phyloP scores from a whole-genome alignment of 2,329 filamentous ascomycete species.

The Fusarium floridanum region DNA sequence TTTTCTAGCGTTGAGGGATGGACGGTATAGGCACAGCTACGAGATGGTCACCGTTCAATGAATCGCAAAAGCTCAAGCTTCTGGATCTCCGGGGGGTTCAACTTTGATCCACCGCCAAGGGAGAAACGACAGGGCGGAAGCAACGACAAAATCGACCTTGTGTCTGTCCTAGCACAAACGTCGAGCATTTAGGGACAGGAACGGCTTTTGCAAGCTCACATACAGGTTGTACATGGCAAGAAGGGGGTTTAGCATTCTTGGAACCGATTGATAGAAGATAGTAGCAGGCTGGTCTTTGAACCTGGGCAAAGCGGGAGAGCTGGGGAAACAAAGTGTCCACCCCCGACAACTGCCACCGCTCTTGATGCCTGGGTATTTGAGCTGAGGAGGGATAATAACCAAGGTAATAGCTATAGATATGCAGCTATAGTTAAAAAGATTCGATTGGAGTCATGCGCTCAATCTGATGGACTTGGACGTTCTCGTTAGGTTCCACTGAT shows the following conservation, averaged over 20 bases:
- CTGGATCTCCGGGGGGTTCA: constrained; percentile 8
- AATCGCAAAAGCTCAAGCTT: constrained; percentile 14
- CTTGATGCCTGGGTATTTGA: constrained; percentile 4
- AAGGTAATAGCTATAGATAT: constrained; percentile 18
- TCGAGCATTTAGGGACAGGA: not conserved
- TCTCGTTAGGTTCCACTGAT: not conserved
- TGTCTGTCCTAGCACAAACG: constrained; percentile 5
- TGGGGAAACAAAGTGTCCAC: not conserved
- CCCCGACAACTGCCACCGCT: not conserved
- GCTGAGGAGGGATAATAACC: not conserved
- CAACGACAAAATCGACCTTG: constrained; percentile 1
- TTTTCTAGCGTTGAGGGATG: constrained; percentile 34
- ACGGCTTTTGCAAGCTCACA: constrained; percentile 1
- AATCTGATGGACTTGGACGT: not conserved
- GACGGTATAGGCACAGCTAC: constrained; percentile 13
- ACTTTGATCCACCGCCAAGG: not conserved
- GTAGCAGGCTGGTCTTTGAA: not conserved
- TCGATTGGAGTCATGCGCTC: constrained; percentile 8
- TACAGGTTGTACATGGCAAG: constrained; percentile 4
- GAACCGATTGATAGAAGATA: constrained; percentile 4
- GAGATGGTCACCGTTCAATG: constrained; percentile 7
- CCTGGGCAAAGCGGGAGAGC: not conserved
- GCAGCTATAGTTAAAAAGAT: constrained; percentile 17
- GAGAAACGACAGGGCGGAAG: not conserved
- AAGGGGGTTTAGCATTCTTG: not conserved